Conservation (phyloP, 1,284 basidiomycete genomes). For the Malassezia psittaci region DNA sequence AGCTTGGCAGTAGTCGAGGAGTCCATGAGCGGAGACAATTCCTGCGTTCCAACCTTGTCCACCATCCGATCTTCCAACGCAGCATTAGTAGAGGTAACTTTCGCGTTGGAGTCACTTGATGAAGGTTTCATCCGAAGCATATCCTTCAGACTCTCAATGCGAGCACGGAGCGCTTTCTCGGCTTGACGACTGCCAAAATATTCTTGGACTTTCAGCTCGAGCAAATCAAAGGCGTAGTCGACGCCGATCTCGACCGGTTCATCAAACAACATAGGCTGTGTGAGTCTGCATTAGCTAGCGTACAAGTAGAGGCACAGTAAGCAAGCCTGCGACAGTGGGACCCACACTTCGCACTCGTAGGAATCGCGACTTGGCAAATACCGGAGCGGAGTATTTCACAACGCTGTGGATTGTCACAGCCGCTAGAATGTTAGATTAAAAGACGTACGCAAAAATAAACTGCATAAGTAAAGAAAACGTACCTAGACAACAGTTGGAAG, state of each 20-base stretch:
- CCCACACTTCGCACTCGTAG: slow-evolving; percentile 64
- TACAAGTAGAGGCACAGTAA: slow-evolving; percentile 53
- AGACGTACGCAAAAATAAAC: slow-evolving; percentile 27
- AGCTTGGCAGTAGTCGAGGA: slow-evolving; percentile 5
- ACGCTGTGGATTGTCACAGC: slow-evolving; percentile 44
- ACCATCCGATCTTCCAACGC: not conserved
- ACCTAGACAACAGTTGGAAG: slow-evolving; percentile 42
- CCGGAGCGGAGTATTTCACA: slow-evolving; percentile 60
- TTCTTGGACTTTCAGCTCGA: slow-evolving; percentile 43
- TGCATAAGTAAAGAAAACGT: not conserved
- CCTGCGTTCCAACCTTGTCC: not conserved
- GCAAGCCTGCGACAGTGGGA: slow-evolving; percentile 62
- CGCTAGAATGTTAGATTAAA: not conserved
- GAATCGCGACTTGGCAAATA: slow-evolving; percentile 60
- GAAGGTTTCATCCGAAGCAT: not conserved
- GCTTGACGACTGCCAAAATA: slow-evolving; percentile 1
- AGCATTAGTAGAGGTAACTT: not conserved
- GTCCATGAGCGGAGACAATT: not conserved
- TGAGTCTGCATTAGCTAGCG: slow-evolving; percentile 34
- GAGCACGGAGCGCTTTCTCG: not conserved
- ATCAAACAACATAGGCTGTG: slow-evolving; percentile 37
- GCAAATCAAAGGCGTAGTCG: slow-evolving; percentile 51
- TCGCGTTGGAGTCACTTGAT: not conserved
- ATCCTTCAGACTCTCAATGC: not conserved
- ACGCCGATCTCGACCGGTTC: slow-evolving; percentile 51